Conservation (phyloP, 805 yeast genomes). For the Wickerhamiella allomyrinae region DNA sequence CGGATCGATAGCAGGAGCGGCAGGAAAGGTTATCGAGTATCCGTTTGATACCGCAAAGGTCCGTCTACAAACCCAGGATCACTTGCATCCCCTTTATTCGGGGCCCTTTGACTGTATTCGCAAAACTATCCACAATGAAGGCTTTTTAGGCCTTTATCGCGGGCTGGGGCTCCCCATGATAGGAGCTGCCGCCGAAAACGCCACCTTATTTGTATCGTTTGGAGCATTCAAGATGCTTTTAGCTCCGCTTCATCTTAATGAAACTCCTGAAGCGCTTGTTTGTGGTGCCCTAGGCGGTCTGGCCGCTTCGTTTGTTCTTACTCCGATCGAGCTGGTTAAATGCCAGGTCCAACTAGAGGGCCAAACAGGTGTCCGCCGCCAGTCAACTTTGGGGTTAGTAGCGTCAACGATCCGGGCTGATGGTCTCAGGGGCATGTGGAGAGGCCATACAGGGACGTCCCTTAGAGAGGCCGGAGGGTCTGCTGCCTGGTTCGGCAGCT, state of each 20-base stretch:
- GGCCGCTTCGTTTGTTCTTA: slow-evolving; percentile 64
- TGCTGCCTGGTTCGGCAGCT: slow-evolving; percentile 87
- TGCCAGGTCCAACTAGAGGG: slow-evolving; percentile 64
- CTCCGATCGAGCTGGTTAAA: slow-evolving; percentile 86
- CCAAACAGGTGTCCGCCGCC: slow-evolving; percentile 4
- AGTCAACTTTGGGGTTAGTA: slow-evolving; percentile 9
- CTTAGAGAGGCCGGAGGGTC: slow-evolving; percentile 80
- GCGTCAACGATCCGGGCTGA: slow-evolving; percentile 23
- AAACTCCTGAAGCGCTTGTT: slow-evolving; percentile 32
- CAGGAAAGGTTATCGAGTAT: slow-evolving; percentile 73
- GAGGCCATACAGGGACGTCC: slow-evolving; percentile 71
- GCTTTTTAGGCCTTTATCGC: slow-evolving; percentile 62
- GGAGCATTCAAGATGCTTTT: slow-evolving; percentile 12
- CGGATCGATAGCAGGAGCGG: slow-evolving; percentile 50
- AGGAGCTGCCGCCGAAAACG: slow-evolving; percentile 85
- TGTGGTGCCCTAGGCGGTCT: slow-evolving; percentile 80
- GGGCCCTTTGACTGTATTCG: slow-evolving; percentile 55
- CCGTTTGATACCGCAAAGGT: slow-evolving; percentile 93
- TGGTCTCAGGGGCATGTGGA: slow-evolving; percentile 71
- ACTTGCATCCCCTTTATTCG: slow-evolving; percentile 31
- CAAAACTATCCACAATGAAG: slow-evolving; percentile 53
- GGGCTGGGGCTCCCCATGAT: slow-evolving; percentile 68
- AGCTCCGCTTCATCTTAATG: slow-evolving; percentile 8
- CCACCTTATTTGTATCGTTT: slow-evolving; percentile 49
- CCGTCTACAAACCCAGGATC: slow-evolving; percentile 56